phyloP scores from a whole-genome alignment of 495 filamentous ascomycete species.

The Xylaria bambusicola region DNA sequence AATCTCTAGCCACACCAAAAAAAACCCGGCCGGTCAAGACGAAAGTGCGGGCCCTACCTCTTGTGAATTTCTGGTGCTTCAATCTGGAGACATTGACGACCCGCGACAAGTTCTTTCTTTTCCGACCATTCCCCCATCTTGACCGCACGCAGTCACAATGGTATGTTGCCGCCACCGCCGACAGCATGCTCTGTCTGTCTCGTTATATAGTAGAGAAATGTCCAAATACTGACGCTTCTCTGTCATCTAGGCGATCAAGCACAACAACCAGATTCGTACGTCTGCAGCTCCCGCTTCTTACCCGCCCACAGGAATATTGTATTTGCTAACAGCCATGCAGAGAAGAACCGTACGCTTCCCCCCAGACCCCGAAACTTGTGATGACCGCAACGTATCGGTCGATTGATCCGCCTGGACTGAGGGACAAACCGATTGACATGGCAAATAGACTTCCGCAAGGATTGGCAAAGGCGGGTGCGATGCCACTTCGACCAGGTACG shows the following conservation, averaged over 20 bases:
- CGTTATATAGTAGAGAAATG: too few species aligned
- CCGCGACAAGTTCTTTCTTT: constrained; percentile 21
- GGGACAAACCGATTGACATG: constrained; percentile 16
- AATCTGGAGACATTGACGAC: constrained; percentile 37
- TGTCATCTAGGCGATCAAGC: constrained; percentile 91
- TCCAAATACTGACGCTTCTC: constrained; percentile 34
- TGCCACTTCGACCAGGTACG: constrained; percentile 99
- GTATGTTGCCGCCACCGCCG: constrained; percentile 41
- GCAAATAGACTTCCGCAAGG: constrained; percentile 99
- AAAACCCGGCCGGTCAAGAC: constrained; percentile 10
- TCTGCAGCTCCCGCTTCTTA: background rate
- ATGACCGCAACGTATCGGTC: constrained; percentile 24
- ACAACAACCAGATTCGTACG: constrained; percentile 91
- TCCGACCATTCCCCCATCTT: constrained; percentile 42
- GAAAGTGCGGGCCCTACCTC: constrained; percentile 41
- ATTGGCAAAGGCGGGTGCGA: constrained; percentile 98
- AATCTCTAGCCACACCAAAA: constrained; percentile 4
- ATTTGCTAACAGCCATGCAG: constrained; percentile 11
- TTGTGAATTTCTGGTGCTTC: constrained; percentile 36
- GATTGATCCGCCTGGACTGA: constrained; percentile 23
- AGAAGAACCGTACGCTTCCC: constrained; percentile 77
- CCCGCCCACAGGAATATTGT: background rate
- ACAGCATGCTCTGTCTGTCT: background rate
- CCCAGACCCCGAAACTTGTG: constrained; percentile 19
- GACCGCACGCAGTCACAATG: constrained; percentile 68